Conservation (phyloP, 495 filamentous ascomycete genomes). For the Penicillium lagena region DNA sequence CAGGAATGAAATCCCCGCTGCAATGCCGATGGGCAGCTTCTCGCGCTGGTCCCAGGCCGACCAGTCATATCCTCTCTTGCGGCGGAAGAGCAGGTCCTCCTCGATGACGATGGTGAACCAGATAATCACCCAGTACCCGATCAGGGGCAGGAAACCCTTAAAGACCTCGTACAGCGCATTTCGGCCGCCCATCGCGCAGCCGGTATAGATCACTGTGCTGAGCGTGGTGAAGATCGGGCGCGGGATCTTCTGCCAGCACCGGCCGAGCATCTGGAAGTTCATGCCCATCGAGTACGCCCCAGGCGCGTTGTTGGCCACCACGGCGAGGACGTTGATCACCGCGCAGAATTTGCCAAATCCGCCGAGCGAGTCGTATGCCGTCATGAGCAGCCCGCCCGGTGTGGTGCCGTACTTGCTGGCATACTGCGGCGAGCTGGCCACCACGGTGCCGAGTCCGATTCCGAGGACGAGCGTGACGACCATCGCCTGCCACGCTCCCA, state of each 20-base stretch:
- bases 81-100: slow-evolving; percentile 38
- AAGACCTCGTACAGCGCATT: slow-evolving; percentile 41
- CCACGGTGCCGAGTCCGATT: slow-evolving; percentile 60
- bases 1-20: slow-evolving; percentile 38
- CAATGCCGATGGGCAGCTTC: slow-evolving; percentile 38
- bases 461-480: slow-evolving; percentile 59
- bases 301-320: slow-evolving; percentile 65
- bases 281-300: slow-evolving; percentile 68
- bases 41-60: slow-evolving; percentile 34
- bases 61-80: slow-evolving; percentile 36
- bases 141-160: slow-evolving; percentile 41
- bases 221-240: slow-evolving; percentile 57
- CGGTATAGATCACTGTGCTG: slow-evolving; percentile 34
- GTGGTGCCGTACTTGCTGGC: slow-evolving; percentile 47
- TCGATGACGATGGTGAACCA: slow-evolving; percentile 39
- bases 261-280: slow-evolving; percentile 65
- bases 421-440: slow-evolving; percentile 46
- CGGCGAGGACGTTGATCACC: slow-evolving; percentile 59
- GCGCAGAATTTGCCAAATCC: slow-evolving; percentile 65
- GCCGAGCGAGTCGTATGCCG: slow-evolving; percentile 54
- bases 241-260: slow-evolving; percentile 55
- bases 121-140: slow-evolving; percentile 46
- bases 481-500: slow-evolving; percentile 45
- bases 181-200: slow-evolving; percentile 45
- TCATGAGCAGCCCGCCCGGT: slow-evolving; percentile 61